A percentile compares a stretch with the other conserved stretches of the same genome.
Evolutionary conservation across 1,139 yeast species (phyloP).

Genomic region (Tardiomyces depauwii): DNA sequence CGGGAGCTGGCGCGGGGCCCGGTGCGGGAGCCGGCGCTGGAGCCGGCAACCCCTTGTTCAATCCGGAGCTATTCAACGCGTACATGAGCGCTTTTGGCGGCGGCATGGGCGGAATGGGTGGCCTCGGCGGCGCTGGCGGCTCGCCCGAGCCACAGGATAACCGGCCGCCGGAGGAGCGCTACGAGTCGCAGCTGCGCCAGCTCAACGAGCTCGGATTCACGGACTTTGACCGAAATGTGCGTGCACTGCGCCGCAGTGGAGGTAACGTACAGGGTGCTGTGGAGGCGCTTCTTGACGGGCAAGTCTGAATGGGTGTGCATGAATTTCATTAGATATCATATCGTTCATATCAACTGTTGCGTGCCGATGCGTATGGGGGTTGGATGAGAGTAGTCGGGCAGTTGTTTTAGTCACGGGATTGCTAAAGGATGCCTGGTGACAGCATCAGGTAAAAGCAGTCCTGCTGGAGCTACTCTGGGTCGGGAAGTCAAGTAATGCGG

Average conservation of each 20-base stretch:
- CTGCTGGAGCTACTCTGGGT: too few relatives aligned
- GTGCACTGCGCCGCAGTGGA: slow-evolving; percentile 87
- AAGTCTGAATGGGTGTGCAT: slow-evolving; percentile 15
- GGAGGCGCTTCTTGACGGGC: slow-evolving; percentile 66
- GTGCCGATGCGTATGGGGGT: too few relatives aligned
- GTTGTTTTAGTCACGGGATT: too few relatives aligned
- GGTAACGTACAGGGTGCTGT: slow-evolving; percentile 97
- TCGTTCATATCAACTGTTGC: too few relatives aligned
- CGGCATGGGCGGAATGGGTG: slow-evolving; percentile 6
- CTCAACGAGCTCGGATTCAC: slow-evolving; percentile 93
- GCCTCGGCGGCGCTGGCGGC: slow-evolving; percentile 4
- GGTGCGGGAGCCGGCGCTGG: slow-evolving; percentile 8
- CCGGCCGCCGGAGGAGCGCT: slow-evolving; percentile 94
- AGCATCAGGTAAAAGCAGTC: too few relatives aligned
- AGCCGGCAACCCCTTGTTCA: slow-evolving; percentile 12
- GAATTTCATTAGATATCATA: too few relatives aligned
- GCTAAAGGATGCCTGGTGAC: too few relatives aligned
- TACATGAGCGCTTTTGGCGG: slow-evolving; percentile 15
- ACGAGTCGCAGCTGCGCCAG: slow-evolving; percentile 81
- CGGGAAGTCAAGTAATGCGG: too few relatives aligned
- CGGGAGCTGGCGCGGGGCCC: slow-evolving; percentile 9
- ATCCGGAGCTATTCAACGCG: too few relatives aligned
- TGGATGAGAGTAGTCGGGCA: too few relatives aligned
- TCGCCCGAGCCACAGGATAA: slow-evolving; percentile 35
- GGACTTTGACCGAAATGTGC: slow-evolving; percentile 85